Percentiles rank a stretch among this genome's conserved stretches.
These are phyloP conservation scores for Neurospora sp. DNA, from an alignment of 2,329 filamentous ascomycete genomes.

Conservation along the genomic window DNA sequence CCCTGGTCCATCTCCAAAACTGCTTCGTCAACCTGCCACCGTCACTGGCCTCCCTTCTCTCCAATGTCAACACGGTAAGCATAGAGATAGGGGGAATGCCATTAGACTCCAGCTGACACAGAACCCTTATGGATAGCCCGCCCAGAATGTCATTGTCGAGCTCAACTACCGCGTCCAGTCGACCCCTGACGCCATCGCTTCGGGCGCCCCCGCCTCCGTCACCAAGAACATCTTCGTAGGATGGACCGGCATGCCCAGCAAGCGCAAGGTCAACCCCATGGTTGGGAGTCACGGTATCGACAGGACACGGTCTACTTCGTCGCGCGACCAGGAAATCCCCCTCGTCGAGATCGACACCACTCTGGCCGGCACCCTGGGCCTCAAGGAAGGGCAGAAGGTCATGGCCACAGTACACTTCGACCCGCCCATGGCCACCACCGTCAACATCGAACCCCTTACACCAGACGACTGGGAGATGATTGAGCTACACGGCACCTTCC, in stretches of 20 bases:
- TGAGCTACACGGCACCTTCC: conserved; percentile 88
- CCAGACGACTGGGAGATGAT: conserved; percentile 99
- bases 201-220: conserved; percentile 34
- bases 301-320: conserved; percentile 35
- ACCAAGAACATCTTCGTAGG: conserved; percentile 72
- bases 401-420: conserved; percentile 68
- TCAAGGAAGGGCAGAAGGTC: conserved; percentile 75
- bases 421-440: conserved; percentile 81
- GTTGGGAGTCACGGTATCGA: conserved; percentile 65
- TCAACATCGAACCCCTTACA: conserved; percentile 93
- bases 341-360: conserved; percentile 82
- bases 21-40: conserved; percentile 89
- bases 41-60: conserved; percentile 71
- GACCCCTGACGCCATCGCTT: conserved; percentile 31
- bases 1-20: conserved; percentile 79
- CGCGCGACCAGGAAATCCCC: conserved; percentile 64
- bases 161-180: conserved; percentile 61
- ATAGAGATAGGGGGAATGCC: neutral
- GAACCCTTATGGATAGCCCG: conserved; percentile 46
- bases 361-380: conserved; percentile 64
- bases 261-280: conserved; percentile 64
- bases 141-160: conserved; percentile 94
- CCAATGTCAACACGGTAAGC: conserved; percentile 82
- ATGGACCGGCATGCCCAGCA: conserved; percentile 98
- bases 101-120: conserved; percentile 14